Conservation (phyloP, 2,329 filamentous ascomycete genomes). For the Paradendryphiella salina region DNA sequence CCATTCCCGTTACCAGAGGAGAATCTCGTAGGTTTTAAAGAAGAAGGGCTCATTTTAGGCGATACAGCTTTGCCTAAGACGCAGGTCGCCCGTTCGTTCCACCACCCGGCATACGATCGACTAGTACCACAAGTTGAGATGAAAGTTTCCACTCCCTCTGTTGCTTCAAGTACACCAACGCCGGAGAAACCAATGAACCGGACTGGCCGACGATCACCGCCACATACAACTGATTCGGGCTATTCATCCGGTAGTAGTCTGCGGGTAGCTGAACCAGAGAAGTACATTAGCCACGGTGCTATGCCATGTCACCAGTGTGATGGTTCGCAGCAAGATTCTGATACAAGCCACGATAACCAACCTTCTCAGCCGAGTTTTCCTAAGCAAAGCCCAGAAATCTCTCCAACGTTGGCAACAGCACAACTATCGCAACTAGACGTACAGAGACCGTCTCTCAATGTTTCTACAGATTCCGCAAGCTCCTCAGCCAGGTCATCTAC, state of each 20-base stretch:
- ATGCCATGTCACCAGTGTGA: conserved; percentile 10
- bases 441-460: conserved; percentile 15
- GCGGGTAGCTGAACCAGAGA: conserved; percentile 10
- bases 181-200: conserved; percentile 11
- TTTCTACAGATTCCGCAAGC: conserved; percentile 13
- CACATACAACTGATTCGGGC: conserved; percentile 45
- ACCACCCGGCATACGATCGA: conserved; percentile 27
- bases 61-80: conserved; percentile 1
- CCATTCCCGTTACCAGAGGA: conserved; percentile 22
- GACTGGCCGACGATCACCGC: conserved; percentile 25
- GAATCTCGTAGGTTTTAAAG: not conserved
- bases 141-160: conserved; percentile 5
- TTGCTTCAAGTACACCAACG: conserved; percentile 9
- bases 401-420: conserved; percentile 4
- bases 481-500: conserved; percentile 12
- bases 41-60: conserved; percentile 3
- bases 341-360: not conserved
- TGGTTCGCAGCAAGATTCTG: conserved; percentile 4
- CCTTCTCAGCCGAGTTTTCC: not conserved
- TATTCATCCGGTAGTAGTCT: conserved; percentile 48
- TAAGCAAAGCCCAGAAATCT: not conserved
- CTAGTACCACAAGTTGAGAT: conserved; percentile 11
- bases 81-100: conserved; percentile 27
- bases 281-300: conserved; percentile 14
- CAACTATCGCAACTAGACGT: conserved; percentile 1